Percentiles rank a stretch among this genome's conserved stretches.
Conservation (phyloP, 176 grass and related monocot genomes). For the Phragmites australis region DNA sequence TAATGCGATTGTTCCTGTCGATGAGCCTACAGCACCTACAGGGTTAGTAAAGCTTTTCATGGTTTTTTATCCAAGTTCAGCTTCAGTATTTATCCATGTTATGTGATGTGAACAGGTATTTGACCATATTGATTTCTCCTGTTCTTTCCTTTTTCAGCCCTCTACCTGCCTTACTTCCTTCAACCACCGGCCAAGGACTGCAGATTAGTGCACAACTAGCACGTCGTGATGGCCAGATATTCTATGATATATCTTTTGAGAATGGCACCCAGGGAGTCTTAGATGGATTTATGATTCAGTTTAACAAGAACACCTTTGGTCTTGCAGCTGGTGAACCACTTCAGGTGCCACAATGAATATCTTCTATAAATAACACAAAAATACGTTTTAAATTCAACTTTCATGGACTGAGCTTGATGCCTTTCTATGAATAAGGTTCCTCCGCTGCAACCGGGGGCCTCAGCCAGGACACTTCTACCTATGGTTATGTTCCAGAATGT, state of each 20-base stretch:
- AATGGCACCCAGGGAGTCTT: conserved; percentile 68
- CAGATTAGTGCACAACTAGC: conserved; percentile 92
- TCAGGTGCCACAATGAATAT: conserved; percentile 54
- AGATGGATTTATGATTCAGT: conserved; percentile 99
- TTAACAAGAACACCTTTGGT: conserved; percentile 99
- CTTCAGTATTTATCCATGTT: conserved; percentile 8
- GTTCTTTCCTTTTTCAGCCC: conserved; percentile 48
- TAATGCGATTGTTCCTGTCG: conserved; percentile 73
- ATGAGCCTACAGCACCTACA: conserved; percentile 60
- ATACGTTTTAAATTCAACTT: conserved; percentile 6
- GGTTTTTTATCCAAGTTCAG: conserved; percentile 12
- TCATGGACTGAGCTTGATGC: conserved; percentile 25
- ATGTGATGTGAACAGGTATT: conserved; percentile 3
- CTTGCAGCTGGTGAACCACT: conserved; percentile 84
- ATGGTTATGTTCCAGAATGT: conserved; percentile 92
- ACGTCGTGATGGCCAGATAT: conserved; percentile 83
- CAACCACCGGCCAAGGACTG: conserved; percentile 82
- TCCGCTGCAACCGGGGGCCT: conserved; percentile 76
- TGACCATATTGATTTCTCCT: conserved; percentile 28
- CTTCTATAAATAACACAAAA: not conserved
- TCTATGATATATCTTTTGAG: conserved; percentile 82
- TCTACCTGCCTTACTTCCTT: conserved; percentile 84
- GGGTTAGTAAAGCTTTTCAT: conserved; percentile 47
- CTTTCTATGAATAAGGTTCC: conserved; percentile 57
- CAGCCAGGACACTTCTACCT: conserved; percentile 76